Evolutionary conservation across 2,329 filamentous ascomycete genomes (phyloP).

Genomic region (Monilinia polystroma): DNA sequence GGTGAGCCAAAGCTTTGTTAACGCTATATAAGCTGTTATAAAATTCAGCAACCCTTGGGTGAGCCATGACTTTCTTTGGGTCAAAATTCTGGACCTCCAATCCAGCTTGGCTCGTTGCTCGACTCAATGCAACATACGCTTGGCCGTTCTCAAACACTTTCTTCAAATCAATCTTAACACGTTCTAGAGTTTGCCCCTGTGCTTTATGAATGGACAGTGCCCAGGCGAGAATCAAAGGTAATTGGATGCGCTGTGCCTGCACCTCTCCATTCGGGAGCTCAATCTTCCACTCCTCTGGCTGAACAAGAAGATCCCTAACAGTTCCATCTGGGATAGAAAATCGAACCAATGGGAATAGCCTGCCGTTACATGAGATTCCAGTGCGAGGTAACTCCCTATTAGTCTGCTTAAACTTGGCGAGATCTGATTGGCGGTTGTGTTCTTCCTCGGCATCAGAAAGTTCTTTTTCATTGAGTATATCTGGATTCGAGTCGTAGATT

Average conservation of each 20-base stretch:
- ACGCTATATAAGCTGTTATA: constrained; percentile 80
- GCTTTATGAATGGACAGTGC: constrained; percentile 97
- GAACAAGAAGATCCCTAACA: constrained; percentile 72
- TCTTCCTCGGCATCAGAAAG: constrained; percentile 46
- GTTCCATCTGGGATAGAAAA: constrained; percentile 80
- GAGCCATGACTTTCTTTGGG: constrained; percentile 88
- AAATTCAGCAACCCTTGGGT: constrained; percentile 80
- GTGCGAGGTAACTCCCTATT: constrained; percentile 40
- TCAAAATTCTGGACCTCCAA: constrained; percentile 88
- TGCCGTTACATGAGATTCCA: constrained; percentile 45
- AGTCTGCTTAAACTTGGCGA: constrained; percentile 42
- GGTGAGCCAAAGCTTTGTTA: constrained; percentile 49
- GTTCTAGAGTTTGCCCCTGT: constrained; percentile 83
- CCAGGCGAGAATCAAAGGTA: constrained; percentile 93
- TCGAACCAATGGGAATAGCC: constrained; percentile 77
- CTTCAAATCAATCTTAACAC: constrained; percentile 91
- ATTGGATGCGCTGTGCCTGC: constrained; percentile 78
- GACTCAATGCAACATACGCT: constrained; percentile 92
- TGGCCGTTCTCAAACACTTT: constrained; percentile 96
- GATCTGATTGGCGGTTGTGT: constrained; percentile 35
- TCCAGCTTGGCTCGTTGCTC: constrained; percentile 83
- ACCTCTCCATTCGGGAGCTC: constrained; percentile 94
- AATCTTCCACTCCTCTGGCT: constrained; percentile 91
- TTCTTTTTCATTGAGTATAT: constrained; percentile 50
- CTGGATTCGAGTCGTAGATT: constrained; percentile 56